Base-by-base conservation (phyloP, 768 basidiomycete genomes). In the Dictyophora rubrovolvata region DNA sequence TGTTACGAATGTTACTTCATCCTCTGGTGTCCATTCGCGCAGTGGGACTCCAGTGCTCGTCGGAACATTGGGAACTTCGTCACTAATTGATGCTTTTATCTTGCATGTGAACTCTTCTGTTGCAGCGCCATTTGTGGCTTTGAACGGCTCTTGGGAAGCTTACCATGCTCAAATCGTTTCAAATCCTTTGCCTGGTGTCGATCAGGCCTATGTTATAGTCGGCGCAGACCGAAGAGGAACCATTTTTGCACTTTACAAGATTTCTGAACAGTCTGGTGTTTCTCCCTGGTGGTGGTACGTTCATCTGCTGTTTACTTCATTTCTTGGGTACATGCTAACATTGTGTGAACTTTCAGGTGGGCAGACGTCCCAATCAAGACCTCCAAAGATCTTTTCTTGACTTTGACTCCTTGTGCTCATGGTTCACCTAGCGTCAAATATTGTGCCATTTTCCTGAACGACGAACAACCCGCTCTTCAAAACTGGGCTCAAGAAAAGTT, bases 401-500 rank as follows among this genome's bases (percentile, higher is more conserved):
- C 74, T 5, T 63, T 70, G 1, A 48, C 68, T 9, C 70, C 72
- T 0, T 75, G 75, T 59, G 60, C 70, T 5, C 84, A 86, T 69
- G 85, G 83, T 47, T 65, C 75, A 17, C 85, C 86, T 1, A 81
- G 80, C 9, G 84, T 88, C 59, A 81, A 86, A 65, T 87, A 84
- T 64, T 79, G 86, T 35, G 86, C 81, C 14, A 79, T 87, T 48
- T 85, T 89, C 73, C 69, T 89, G 61, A 89, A 89, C 66, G 86
- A 89, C 63, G 87, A 89, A 67, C 82, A 86, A 64, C 87, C 87
- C 8, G 80, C 81, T 28, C 67, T 87, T 53, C 80, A 82, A 62
- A 82, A 79, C 63, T 89, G 87, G 87, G 86, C 84, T 16, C 73
- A 76, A 62, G 81, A 81, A 61, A 83, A 81, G 63, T 87, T 84